Percentiles rank a stretch among this genome's conserved stretches.
phyloP scores from a whole-genome alignment of 306 rosid genomes.

The Inga laurina region DNA sequence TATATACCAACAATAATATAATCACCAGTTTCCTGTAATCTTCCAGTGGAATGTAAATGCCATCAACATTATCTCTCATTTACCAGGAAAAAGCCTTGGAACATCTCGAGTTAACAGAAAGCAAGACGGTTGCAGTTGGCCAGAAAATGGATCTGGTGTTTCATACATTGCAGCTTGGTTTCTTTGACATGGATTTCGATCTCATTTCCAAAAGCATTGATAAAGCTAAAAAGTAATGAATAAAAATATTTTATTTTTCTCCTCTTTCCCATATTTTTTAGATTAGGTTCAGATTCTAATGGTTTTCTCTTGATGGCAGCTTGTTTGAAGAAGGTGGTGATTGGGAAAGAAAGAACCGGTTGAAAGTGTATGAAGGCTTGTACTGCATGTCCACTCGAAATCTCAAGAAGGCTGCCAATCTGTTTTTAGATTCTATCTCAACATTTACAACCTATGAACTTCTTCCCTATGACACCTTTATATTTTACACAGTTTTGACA shows the following conservation, averaged over 20 bases:
- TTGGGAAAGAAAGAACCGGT: conserved; percentile 97
- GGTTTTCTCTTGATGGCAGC: conserved; percentile 47
- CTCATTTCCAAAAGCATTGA: conserved; percentile 95
- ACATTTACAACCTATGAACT: conserved; percentile 94
- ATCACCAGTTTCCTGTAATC: conserved; percentile 3
- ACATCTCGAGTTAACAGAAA: conserved; percentile 88
- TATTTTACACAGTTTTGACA: conserved; percentile 91
- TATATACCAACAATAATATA: conserved; percentile 31
- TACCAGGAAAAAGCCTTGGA: conserved; percentile 87
- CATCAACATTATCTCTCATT: conserved; percentile 21
- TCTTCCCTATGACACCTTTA: conserved; percentile 85
- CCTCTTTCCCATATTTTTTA: conserved; percentile 17
- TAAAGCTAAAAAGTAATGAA: conserved; percentile 73
- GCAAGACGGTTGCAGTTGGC: conserved; percentile 97
- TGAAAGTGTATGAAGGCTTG: conserved; percentile 96
- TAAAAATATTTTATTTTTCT: not conserved
- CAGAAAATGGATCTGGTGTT: conserved; percentile 98
- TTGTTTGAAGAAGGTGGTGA: conserved; percentile 99
- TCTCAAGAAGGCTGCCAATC: conserved; percentile 81
- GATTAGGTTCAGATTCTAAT: conserved; percentile 31
- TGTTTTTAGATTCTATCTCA: conserved; percentile 93
- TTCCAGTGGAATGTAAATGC: conserved; percentile 22
- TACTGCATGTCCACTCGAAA: conserved; percentile 90
- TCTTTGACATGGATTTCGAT: conserved; percentile 95
- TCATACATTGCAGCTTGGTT: conserved; percentile 86